These are phyloP conservation scores for Zymoseptoria brevis DNA, from an alignment of 2,329 filamentous ascomycete species.

Conservation along the genomic window DNA sequence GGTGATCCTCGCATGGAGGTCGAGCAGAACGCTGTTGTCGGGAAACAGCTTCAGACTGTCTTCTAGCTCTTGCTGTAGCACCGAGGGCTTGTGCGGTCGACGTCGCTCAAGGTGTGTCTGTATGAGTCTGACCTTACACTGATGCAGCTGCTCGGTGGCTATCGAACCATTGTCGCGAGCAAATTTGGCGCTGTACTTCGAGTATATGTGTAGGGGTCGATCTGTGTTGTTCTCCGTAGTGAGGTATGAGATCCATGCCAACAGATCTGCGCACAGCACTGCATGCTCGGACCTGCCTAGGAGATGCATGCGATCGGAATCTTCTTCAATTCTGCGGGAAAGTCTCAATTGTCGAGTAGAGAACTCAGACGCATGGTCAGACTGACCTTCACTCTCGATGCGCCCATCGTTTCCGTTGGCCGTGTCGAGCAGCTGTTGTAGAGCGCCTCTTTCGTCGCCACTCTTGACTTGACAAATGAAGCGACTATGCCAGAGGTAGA, in stretches of 20 bases:
- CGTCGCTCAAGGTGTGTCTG: conserved; percentile 55
- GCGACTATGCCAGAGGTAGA: conserved; percentile 54
- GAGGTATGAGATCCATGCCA: conserved; percentile 62
- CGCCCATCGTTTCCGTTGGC: conserved; percentile 3
- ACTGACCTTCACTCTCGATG: neutral
- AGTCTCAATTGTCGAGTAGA: conserved; percentile 42
- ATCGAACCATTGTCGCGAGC: conserved; percentile 31
- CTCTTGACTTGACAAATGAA: conserved; percentile 57
- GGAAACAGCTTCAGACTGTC: conserved; percentile 60
- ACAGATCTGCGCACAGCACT: conserved; percentile 51
- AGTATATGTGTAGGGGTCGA: conserved; percentile 34
- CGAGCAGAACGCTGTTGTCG: conserved; percentile 66
- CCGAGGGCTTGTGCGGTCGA: conserved; percentile 59
- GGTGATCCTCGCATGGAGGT: conserved; percentile 66
- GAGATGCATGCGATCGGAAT: conserved; percentile 50
- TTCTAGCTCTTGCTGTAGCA: conserved; percentile 55
- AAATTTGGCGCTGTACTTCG: conserved; percentile 34
- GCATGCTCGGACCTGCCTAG: conserved; percentile 43
- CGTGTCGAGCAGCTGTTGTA: conserved; percentile 30
- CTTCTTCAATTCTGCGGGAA: conserved; percentile 46
- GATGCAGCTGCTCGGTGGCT: conserved; percentile 54
- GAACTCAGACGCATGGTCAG: neutral
- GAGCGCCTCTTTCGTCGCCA: conserved; percentile 29
- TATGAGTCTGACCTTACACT: conserved; percentile 59
- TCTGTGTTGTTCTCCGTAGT: conserved; percentile 32